Conservation (phyloP, 108 stramenopile species). For the Skeletonema potamos region DNA sequence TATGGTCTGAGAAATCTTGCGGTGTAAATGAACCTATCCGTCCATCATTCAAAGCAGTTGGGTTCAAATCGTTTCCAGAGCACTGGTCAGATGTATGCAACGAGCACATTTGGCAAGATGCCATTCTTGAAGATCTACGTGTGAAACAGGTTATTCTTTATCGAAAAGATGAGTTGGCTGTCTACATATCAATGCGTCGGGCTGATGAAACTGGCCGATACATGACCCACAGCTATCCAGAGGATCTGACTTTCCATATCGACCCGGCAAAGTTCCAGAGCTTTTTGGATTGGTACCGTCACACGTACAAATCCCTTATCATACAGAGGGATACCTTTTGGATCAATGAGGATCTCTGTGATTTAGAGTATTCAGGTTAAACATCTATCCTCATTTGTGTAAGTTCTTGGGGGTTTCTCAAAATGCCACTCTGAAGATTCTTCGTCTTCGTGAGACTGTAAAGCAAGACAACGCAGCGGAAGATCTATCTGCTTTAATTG, state of each 20-base stretch:
- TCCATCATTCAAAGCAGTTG: constrained; percentile 35
- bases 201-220: constrained; percentile 35
- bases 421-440: neutral
- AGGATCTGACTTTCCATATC: constrained; percentile 25
- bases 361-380: constrained; percentile 5
- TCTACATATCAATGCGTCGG: constrained; percentile 31
- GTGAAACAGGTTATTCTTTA: constrained; percentile 43
- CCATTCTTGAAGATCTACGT: constrained; percentile 34
- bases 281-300: constrained; percentile 37
- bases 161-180: constrained; percentile 34
- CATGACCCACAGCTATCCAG: constrained; percentile 42
- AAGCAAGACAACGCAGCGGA: constrained; percentile 34
- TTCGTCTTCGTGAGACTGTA: constrained; percentile 32
- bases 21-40: constrained; percentile 5
- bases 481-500: constrained; percentile 22
- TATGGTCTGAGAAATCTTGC: constrained; percentile 17
- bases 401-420: constrained; percentile 35
- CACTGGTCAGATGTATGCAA: constrained; percentile 27
- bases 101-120: constrained; percentile 32
- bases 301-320: constrained; percentile 35
- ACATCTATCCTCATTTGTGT: constrained; percentile 30
- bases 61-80: constrained; percentile 51
- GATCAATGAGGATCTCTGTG: constrained; percentile 29
- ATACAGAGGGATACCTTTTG: constrained; percentile 38
- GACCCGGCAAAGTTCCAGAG: constrained; percentile 43